phyloP scores from a whole-genome alignment of 148 eudicot genomes.

The Rhododendron mucronatum region DNA sequence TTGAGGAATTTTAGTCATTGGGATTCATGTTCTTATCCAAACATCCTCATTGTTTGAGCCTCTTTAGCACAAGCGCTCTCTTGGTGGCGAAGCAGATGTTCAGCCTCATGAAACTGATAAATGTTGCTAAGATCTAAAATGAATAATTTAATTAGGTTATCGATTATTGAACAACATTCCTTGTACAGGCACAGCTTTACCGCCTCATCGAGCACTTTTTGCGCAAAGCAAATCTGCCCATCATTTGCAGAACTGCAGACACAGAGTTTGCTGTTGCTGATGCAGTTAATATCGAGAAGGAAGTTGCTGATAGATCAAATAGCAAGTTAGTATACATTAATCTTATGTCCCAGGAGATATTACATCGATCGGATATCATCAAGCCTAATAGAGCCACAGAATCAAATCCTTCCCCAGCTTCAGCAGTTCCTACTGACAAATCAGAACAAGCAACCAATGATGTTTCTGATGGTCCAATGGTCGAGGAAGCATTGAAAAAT shows the following conservation, averaged over 20 bases:
- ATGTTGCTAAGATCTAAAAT: neutral
- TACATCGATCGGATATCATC: conserved; percentile 30
- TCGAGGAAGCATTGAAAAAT: conserved; percentile 72
- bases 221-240: conserved; percentile 62
- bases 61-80: neutral
- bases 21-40: neutral
- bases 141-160: neutral
- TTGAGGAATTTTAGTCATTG: neutral
- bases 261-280: conserved; percentile 94
- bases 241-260: conserved; percentile 61
- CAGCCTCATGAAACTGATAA: neutral
- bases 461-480: conserved; percentile 37
- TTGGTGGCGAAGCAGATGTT: neutral
- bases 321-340: conserved; percentile 87
- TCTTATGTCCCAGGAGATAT: conserved; percentile 76
- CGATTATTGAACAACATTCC: conserved; percentile 15
- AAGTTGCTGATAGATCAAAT: conserved; percentile 67
- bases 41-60: neutral
- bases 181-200: conserved; percentile 75
- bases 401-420: conserved; percentile 23
- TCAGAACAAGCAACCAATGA: conserved; percentile 22
- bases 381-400: conserved; percentile 26
- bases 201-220: conserved; percentile 89
- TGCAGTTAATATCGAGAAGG: conserved; percentile 88
- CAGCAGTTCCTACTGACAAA: conserved; percentile 18